A percentile compares a stretch with the other conserved stretches of the same genome.
Evolutionary conservation across 495 filamentous ascomycete genomes (phyloP).

Genomic region (Penicillium ochrochloron): DNA sequence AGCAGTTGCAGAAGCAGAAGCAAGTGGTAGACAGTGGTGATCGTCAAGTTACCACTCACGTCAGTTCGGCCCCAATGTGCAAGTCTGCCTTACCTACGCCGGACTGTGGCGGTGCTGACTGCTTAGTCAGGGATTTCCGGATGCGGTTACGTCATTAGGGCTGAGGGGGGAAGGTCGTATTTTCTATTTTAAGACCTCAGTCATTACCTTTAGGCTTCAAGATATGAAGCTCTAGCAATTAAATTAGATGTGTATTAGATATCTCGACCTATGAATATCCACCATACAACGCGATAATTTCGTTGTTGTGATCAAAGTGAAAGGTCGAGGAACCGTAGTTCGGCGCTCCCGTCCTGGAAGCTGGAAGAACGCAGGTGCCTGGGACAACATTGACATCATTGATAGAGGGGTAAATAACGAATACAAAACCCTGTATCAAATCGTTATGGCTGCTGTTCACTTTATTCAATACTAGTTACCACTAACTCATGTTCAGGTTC

Average conservation of each 20-base stretch:
- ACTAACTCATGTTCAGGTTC: neutral
- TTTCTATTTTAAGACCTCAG: neutral
- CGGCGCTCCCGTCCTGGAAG: neutral
- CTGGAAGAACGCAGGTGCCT: slow-evolving; percentile 1
- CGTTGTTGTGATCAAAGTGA: neutral
- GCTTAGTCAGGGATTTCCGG: slow-evolving; percentile 18
- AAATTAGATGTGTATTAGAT: neutral
- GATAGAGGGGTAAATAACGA: neutral
- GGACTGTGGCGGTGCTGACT: slow-evolving; percentile 26
- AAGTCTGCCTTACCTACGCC: slow-evolving; percentile 21
- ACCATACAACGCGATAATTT: neutral
- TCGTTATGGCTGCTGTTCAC: neutral
- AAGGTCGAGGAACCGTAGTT: neutral
- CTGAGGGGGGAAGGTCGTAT: neutral
- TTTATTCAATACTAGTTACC: neutral
- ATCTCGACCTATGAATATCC: neutral
- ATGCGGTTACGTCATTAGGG: slow-evolving; percentile 35
- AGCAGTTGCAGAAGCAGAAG: neutral
- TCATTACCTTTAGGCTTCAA: neutral
- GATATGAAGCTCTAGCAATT: neutral
- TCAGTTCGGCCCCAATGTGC: slow-evolving; percentile 10
- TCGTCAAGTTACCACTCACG: neutral
- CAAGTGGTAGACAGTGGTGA: neutral
- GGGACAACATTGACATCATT: neutral
- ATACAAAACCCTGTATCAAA: neutral